Conservation (phyloP, 805 yeast genomes). For the Starmerella apis region DNA sequence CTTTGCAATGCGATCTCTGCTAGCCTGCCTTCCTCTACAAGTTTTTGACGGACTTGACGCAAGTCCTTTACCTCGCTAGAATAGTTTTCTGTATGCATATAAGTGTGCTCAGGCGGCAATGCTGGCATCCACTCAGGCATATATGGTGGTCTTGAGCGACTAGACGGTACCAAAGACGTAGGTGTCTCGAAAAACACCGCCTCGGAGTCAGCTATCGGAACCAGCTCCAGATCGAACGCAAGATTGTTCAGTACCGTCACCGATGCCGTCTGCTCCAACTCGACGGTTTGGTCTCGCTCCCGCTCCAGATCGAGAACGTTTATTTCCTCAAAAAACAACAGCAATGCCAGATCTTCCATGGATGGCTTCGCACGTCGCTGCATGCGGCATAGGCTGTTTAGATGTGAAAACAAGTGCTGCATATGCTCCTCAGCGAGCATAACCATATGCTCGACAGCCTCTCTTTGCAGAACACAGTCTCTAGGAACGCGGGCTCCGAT, state of each 20-base stretch:
- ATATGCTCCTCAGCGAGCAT: slow-evolving; percentile 31
- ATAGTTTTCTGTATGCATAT: slow-evolving; percentile 62
- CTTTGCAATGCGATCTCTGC: slow-evolving; percentile 70
- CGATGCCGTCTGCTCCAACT: slow-evolving; percentile 14
- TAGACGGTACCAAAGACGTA: slow-evolving; percentile 44
- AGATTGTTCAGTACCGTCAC: slow-evolving; percentile 27
- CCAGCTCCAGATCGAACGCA: slow-evolving; percentile 27
- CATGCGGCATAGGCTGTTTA: slow-evolving; percentile 27
- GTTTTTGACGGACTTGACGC: slow-evolving; percentile 52
- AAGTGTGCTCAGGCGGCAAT: slow-evolving; percentile 90
- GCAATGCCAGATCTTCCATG: slow-evolving; percentile 29
- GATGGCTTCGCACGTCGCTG: slow-evolving; percentile 33
- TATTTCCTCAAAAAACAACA: slow-evolving; percentile 28
- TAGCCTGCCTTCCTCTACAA: slow-evolving; percentile 69
- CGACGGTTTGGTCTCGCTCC: slow-evolving; percentile 24
- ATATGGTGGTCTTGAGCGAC: slow-evolving; percentile 35
- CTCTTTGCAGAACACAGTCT: slow-evolving; percentile 20
- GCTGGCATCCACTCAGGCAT: slow-evolving; percentile 75
- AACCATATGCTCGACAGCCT: slow-evolving; percentile 28
- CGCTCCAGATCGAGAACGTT: slow-evolving; percentile 28
- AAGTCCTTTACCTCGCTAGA: slow-evolving; percentile 57
- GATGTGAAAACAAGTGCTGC: slow-evolving; percentile 24
- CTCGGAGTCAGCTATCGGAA: slow-evolving; percentile 36
- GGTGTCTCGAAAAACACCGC: slow-evolving; percentile 46
- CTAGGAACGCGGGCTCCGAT: slow-evolving; percentile 19